Evolutionary conservation across 139 green algal genomes (phyloP).

Genomic region (Ostreobium quekettii): DNA sequence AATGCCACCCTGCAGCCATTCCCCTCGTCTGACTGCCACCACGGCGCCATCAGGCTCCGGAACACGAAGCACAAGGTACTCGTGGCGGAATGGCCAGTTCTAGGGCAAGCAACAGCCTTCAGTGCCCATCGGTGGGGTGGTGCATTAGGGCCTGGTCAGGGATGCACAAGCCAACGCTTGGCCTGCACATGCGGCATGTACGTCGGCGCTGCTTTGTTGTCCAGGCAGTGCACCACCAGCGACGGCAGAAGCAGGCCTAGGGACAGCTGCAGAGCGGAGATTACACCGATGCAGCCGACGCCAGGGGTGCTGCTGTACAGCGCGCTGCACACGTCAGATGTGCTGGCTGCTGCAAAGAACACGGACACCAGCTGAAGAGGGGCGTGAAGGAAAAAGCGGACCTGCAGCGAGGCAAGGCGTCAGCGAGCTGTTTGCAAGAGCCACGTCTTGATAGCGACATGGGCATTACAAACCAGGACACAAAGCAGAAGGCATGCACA

Average conservation of each 20-base stretch:
- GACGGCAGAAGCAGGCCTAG: constrained; percentile 35
- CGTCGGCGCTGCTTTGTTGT: constrained; percentile 5
- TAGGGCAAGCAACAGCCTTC: too few species aligned
- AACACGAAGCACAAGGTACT: too few species aligned
- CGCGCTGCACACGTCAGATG: constrained; percentile 33
- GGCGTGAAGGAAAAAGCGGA: constrained; percentile 45
- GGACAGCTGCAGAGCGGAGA: constrained; percentile 36
- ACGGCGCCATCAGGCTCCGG: too few species aligned
- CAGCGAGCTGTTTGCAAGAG: too few species aligned
- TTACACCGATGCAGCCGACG: constrained; percentile 32
- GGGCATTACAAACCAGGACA: too few species aligned
- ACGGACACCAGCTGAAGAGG: constrained; percentile 47
- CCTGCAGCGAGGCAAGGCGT: constrained; percentile 19
- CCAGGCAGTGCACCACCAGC: constrained; percentile 27
- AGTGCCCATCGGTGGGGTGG: too few species aligned
- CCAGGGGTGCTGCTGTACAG: constrained; percentile 25
- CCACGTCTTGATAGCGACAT: too few species aligned
- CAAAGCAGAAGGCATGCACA: too few species aligned
- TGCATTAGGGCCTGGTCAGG: constrained; percentile 12
- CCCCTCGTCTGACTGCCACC: too few species aligned
- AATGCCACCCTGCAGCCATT: too few species aligned
- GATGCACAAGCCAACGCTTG: constrained; percentile 29
- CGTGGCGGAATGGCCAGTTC: too few species aligned
- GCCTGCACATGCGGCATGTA: constrained; percentile 44
- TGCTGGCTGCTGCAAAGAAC: constrained; percentile 42